phyloP scores from a whole-genome alignment of 2,329 filamentous ascomycete genomes.

The Paraphoma sp. region DNA sequence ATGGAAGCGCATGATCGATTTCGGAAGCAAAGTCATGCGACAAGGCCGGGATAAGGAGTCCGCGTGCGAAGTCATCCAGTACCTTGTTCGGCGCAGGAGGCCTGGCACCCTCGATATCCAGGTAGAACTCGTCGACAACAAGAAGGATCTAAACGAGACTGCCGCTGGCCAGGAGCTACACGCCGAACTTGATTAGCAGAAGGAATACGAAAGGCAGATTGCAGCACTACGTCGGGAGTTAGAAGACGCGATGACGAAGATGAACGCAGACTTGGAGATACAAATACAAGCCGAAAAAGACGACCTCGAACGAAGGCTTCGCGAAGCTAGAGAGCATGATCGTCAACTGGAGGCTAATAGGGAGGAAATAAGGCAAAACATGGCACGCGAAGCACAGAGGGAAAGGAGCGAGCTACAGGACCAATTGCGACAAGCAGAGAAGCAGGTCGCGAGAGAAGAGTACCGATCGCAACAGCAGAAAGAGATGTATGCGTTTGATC shows the following conservation, averaged over 20 bases:
- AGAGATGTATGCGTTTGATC: too few species aligned
- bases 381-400: too few species aligned
- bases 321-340: too few species aligned
- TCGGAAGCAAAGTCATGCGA: conserved; percentile 15
- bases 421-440: too few species aligned
- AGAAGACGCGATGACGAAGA: background rate
- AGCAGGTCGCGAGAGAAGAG: too few species aligned
- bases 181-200: background rate
- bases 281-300: background rate
- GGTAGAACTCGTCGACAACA: conserved; percentile 18
- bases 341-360: too few species aligned
- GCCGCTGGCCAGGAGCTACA: conserved; percentile 4
- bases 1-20: conserved; percentile 18
- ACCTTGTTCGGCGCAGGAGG: conserved; percentile 8
- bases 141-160: conserved; percentile 7
- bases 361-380: too few species aligned
- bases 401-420: too few species aligned
- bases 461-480: too few species aligned
- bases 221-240: background rate
- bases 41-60: conserved; percentile 12
- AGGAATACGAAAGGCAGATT: background rate
- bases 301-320: too few species aligned
- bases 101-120: conserved; percentile 18
- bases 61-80: conserved; percentile 11
- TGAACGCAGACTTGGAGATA: background rate